Conservation (phyloP, 768 basidiomycete genomes). For the Boletus rubropictus region DNA sequence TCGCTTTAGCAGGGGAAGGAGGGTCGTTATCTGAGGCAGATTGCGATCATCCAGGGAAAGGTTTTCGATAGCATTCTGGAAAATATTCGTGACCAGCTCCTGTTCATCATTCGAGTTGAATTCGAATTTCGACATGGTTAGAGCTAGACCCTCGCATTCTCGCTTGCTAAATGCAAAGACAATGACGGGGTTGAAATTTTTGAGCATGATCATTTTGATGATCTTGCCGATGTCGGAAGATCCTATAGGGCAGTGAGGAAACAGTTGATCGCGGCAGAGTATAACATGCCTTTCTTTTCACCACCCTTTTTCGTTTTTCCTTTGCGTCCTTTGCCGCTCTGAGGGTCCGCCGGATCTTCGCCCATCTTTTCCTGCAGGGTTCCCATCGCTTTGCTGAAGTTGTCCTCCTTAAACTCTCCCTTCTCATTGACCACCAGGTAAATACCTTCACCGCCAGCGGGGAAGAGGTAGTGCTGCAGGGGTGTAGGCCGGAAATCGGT, state of each 20-base stretch:
- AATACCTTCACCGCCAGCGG: constrained; percentile 93
- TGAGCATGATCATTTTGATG: constrained; percentile 96
- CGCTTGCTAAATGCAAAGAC: constrained; percentile 98
- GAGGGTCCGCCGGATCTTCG: constrained; percentile 88
- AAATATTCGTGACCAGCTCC: constrained; percentile 78
- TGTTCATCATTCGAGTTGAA: constrained; percentile 93
- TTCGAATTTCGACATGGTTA: constrained; percentile 91
- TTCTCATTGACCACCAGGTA: constrained; percentile 99
- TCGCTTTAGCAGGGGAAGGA: constrained; percentile 87
- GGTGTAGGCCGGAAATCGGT: constrained; percentile 99
- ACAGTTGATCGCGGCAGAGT: background rate
- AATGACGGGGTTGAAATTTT: constrained; percentile 97
- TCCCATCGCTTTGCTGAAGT: constrained; percentile 97
- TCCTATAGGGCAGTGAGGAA: constrained; percentile 41
- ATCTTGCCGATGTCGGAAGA: constrained; percentile 95
- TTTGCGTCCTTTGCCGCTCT: constrained; percentile 78
- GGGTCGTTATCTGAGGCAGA: constrained; percentile 88
- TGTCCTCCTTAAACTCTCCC: constrained; percentile 94
- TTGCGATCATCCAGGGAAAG: constrained; percentile 81
- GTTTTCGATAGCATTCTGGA: constrained; percentile 90
- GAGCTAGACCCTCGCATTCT: constrained; percentile 90
- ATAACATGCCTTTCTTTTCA: constrained; percentile 68
- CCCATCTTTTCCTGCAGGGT: constrained; percentile 78
- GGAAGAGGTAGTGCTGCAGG: constrained; percentile 96
- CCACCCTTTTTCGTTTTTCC: constrained; percentile 95